phyloP scores from a whole-genome alignment of 768 basidiomycete species.

The Trametes sanguinea region DNA sequence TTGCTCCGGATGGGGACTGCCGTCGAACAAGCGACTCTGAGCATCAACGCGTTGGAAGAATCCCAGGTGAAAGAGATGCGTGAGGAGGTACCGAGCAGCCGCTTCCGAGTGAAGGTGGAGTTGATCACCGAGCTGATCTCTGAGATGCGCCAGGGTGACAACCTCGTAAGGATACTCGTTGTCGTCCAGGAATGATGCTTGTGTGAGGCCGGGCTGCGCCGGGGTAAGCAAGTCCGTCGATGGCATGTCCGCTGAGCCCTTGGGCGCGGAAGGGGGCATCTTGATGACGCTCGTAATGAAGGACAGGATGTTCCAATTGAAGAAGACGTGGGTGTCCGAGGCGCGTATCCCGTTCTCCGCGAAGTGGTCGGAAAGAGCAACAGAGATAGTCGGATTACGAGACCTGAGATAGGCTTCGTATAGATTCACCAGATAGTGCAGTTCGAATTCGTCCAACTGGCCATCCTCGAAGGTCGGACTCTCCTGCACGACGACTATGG shows the following conservation, averaged over 20 bases:
- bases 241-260: conserved; percentile 17
- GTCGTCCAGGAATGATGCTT: conserved; percentile 29
- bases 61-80: conserved; percentile 62
- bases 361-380: conserved; percentile 52
- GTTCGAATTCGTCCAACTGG: conserved; percentile 54
- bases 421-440: conserved; percentile 53
- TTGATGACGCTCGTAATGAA: conserved; percentile 64
- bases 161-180: conserved; percentile 55
- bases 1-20: conserved; percentile 34
- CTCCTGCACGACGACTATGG: conserved; percentile 53
- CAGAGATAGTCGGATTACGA: conserved; percentile 45
- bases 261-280: conserved; percentile 28
- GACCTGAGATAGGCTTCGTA: conserved; percentile 55
- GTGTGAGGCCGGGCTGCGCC: conserved; percentile 30
- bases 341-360: conserved; percentile 47
- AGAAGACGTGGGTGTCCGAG: conserved; percentile 53
- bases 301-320: conserved; percentile 65
- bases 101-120: conserved; percentile 57
- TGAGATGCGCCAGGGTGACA: conserved; percentile 58
- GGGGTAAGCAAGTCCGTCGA: conserved; percentile 52
- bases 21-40: conserved; percentile 39
- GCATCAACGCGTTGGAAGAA: conserved; percentile 55
- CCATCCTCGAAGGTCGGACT: conserved; percentile 25
- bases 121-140: conserved; percentile 58
- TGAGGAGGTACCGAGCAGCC: conserved; percentile 53